These are phyloP conservation scores for Halenospora varia DNA, from an alignment of 495 filamentous ascomycete species.

Conservation along the genomic window DNA sequence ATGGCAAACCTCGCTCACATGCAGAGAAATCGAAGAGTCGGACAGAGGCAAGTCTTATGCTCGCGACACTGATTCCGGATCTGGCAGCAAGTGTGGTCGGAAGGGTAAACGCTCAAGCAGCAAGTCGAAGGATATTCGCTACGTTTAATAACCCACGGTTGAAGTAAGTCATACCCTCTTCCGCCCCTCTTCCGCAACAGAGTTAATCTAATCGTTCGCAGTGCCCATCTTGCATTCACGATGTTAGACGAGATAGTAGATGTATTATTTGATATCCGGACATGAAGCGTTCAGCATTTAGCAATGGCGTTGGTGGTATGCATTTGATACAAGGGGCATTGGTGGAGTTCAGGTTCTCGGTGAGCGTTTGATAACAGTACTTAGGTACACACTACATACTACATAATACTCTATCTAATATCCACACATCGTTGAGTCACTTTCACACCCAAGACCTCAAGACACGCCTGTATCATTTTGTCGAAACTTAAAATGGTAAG, in stretches of 20 bases:
- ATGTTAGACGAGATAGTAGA: conserved; percentile 75
- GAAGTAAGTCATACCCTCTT: conserved; percentile 48
- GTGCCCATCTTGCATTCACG: conserved; percentile 73
- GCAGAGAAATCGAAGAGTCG: conserved; percentile 66
- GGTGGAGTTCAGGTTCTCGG: conserved; percentile 1
- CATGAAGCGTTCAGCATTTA: conserved; percentile 18
- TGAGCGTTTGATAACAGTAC: background rate
- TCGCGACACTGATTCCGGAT: conserved; percentile 78
- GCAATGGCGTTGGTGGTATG: conserved; percentile 23
- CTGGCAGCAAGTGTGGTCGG: conserved; percentile 82
- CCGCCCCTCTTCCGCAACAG: too few species aligned
- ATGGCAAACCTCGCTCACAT: conserved; percentile 51
- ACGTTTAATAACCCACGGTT: conserved; percentile 73
- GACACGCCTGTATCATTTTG: too few species aligned
- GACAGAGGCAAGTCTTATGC: conserved; percentile 72
- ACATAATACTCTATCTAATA: background rate
- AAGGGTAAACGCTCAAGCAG: conserved; percentile 76
- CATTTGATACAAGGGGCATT: conserved; percentile 2
- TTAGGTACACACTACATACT: too few species aligned
- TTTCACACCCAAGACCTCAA: too few species aligned
- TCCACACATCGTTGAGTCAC: too few species aligned
- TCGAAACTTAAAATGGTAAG: too few species aligned
- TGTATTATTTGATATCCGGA: conserved; percentile 56
- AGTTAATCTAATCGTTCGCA: conserved; percentile 26
- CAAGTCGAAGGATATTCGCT: conserved; percentile 73